Conservation (phyloP, 176 grass and related monocot genomes). For the Aegilops umbellulata region DNA sequence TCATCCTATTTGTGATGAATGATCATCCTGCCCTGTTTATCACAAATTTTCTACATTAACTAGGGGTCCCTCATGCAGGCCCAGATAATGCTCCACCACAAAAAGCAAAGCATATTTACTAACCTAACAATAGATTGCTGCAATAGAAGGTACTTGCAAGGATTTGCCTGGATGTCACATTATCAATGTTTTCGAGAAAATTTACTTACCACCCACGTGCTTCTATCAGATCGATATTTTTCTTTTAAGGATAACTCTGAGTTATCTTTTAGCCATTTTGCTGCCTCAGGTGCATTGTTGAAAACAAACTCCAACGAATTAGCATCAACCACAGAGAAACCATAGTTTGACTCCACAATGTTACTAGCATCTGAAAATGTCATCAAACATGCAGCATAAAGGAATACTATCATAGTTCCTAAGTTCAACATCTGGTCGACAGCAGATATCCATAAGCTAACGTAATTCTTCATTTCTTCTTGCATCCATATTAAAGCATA, state of each 20-base stretch:
- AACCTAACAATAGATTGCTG: not conserved
- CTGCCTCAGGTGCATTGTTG: conserved; percentile 71
- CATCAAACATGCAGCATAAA: conserved; percentile 17
- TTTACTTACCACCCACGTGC: conserved; percentile 83
- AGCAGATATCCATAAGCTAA: not conserved
- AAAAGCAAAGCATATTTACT: not conserved
- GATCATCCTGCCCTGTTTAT: not conserved
- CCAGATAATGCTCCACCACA: not conserved
- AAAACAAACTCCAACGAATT: conserved; percentile 94
- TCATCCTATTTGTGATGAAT: not conserved
- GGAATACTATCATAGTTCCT: not conserved
- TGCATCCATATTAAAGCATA: not conserved
- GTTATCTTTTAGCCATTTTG: conserved; percentile 68
- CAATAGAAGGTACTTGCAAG: not conserved
- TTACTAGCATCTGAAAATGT: conserved; percentile 60
- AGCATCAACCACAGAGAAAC: conserved; percentile 86
- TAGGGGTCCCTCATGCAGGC: not conserved
- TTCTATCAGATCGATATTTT: conserved; percentile 67
- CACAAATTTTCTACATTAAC: not conserved
- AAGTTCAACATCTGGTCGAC: not conserved
- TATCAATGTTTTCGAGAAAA: not conserved
- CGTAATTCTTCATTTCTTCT: not conserved
- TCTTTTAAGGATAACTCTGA: conserved; percentile 78
- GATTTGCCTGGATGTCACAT: not conserved
- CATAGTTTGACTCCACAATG: conserved; percentile 74